phyloP scores from a whole-genome alignment of 306 rosid genomes.

The Rosa chinensis region DNA sequence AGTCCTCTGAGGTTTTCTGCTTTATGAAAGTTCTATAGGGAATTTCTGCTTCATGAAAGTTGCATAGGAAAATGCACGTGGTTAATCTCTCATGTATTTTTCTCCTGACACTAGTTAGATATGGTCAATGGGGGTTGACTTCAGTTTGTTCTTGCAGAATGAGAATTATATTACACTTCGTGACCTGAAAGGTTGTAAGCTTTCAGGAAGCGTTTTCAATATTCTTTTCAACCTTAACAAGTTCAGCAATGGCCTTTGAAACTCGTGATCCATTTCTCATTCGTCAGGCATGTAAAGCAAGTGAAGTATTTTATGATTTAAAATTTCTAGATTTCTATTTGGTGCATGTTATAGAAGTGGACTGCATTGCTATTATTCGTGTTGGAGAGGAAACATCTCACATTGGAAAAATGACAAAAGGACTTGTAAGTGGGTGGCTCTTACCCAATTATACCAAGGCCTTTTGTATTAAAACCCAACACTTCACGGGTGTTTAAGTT shows the following conservation, averaged over 20 bases:
- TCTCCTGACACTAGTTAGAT: conserved; percentile 1
- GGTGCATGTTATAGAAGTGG: not conserved
- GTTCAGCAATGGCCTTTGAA: conserved; percentile 91
- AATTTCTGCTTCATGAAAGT: not conserved
- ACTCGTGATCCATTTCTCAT: conserved; percentile 97
- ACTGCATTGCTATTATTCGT: conserved; percentile 12
- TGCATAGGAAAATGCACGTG: not conserved
- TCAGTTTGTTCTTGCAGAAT: conserved; percentile 50
- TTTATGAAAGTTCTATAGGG: not conserved
- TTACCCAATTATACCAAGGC: too few species aligned
- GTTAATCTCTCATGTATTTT: not conserved
- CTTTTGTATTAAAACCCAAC: too few species aligned
- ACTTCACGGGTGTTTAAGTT: too few species aligned
- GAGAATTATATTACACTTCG: conserved; percentile 71
- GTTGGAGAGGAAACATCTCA: too few species aligned
- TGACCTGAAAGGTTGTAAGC: conserved; percentile 90
- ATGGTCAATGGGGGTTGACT: conserved; percentile 14
- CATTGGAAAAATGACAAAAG: too few species aligned
- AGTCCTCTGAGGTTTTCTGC: not conserved
- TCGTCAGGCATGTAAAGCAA: conserved; percentile 74
- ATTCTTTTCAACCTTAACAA: conserved; percentile 96
- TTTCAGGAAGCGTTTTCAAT: conserved; percentile 94
- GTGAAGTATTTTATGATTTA: not conserved
- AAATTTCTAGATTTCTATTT: not conserved
- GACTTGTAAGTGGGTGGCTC: too few species aligned